Conservation (phyloP, 2,329 filamentous ascomycete species). For the Botrytis pseudocinerea region DNA sequence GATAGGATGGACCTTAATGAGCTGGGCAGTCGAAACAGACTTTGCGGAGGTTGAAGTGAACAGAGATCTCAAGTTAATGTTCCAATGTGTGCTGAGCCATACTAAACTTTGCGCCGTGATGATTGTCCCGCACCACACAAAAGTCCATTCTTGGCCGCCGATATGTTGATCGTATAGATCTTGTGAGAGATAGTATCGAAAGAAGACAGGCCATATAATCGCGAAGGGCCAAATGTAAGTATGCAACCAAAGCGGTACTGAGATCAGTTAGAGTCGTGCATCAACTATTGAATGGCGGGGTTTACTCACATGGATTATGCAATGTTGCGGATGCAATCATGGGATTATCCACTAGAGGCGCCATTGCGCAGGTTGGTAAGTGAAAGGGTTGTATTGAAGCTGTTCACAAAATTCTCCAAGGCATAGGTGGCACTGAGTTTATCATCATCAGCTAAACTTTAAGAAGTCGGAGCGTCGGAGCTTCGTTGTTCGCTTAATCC, state of each 20-base stretch:
- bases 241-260: conserved; percentile 72
- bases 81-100: conserved; percentile 98
- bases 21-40: conserved; percentile 69
- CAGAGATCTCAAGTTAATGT: conserved; percentile 76
- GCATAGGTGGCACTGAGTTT: conserved; percentile 23
- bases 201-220: conserved; percentile 88
- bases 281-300: conserved; percentile 7
- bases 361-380: conserved; percentile 49
- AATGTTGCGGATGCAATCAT: conserved; percentile 88
- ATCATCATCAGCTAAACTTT: conserved; percentile 15
- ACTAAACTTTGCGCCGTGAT: conserved; percentile 82
- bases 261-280: conserved; percentile 25
- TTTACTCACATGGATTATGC: conserved; percentile 65
- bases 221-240: conserved; percentile 92
- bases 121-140: conserved; percentile 88
- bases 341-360: conserved; percentile 84
- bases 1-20: conserved; percentile 91
- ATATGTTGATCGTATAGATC: conserved; percentile 90
- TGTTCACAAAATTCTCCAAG: conserved; percentile 18
- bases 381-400: conserved; percentile 19
- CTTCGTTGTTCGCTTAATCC: conserved; percentile 4
- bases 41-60: conserved; percentile 77
- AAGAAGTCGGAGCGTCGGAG: not conserved
- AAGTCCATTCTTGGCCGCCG: conserved; percentile 94
- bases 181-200: conserved; percentile 79